Evolutionary conservation across 2,329 filamentous ascomycete species (phyloP), one percentile per base, ranked within the genome.

Genomic region (Cladophialophora immunda): DNA sequence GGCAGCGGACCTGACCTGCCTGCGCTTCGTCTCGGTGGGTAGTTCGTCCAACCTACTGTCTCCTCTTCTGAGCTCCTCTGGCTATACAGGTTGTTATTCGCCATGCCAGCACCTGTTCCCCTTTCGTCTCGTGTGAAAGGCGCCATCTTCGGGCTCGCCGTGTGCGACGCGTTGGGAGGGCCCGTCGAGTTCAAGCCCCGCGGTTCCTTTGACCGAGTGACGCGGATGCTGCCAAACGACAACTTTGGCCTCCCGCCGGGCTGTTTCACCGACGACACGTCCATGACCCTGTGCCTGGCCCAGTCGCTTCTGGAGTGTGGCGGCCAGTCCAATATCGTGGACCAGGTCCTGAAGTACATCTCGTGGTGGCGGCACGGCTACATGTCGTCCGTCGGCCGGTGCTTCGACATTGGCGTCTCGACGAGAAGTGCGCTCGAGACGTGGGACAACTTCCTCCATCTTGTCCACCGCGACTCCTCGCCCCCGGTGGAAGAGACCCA

Each of bases 211-310:
- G 61, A 74, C 0, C 72, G 70, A 13, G 74, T 82, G 57, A 78
- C 74, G 8, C 72, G 68, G 4, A 74, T 79, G 52, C 70, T 71
- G 47, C 70, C 70, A 19, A 80, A 80, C 50, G 55, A 58, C 11
- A 78, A 75, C 30, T 81, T 79, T 63, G 54, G 68, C 17, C 68
- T 81, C 9, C 77, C 78, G 8, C 73, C 79, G 9, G 80, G 81
- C 71, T 77, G 75, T 36, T 82, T 79, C 72, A 81, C 80, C 3
- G 80, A 82, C 69, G 80, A 82, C 65, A 81, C 79, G 1, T 77
- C 78, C 13, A 80, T 82, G 78, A 79, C 80, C 4, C 73, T 82
- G 11, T 81, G 80, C 56, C 76, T 82, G 4, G 77, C 78, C 1
- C 72, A 77, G 52, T 78, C 80, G 22, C 72, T 82, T 15, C 75